Base-by-base conservation (phyloP, 2,329 filamentous ascomycete genomes). In the Ceratocystis colombiana region DNA sequence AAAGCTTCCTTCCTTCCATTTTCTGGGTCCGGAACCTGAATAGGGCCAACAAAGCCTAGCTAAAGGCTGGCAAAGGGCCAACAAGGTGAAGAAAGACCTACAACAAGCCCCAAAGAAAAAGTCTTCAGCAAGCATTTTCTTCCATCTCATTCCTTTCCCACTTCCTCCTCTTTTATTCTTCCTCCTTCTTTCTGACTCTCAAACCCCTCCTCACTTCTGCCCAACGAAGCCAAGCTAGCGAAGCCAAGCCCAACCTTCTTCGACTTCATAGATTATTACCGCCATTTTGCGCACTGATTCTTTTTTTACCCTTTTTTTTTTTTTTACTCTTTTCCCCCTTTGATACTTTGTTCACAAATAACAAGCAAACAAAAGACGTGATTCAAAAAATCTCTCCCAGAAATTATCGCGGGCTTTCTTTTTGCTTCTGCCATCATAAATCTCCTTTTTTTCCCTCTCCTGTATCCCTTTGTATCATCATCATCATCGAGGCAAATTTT, bases 71-170 rank as follows among this genome's bases (percentile, higher is more conserved):
- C 20, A 22, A 25, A 37, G 28, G 17, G 3, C 25, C 25, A 30
- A 37, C 28, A 59, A 20, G 55, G 55, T 17, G 12, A 41, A 41
- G 37, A 41, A 59, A 37, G 28, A n/a, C 30, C 55, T 33, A 33
- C 30, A 8, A 30, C 25, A 37, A 53, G 55, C 28, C 55, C 55
- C 28, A 59, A 37, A 33, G n/a, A 33, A 55, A 64, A 50, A 53
- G 48, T 53, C 62, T 64, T 64, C 62, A 37, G 46, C 62, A 37
- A 50, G 30, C 22, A 33, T 53, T 33, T 63, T 30, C 57, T 61
- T 37, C 53, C 50, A 53, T 45, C 53, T 45, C 44, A 28, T 50
- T 41, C 61, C 33, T 33, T 46, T 59, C 55, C 55, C 55, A 59
- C 55, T 59, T 59, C 55, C 55, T 20, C 12, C 17, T 62, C 53